phyloP scores from a whole-genome alignment of 2,329 filamentous ascomycete genomes.

The Trichoderma lentiforme region DNA sequence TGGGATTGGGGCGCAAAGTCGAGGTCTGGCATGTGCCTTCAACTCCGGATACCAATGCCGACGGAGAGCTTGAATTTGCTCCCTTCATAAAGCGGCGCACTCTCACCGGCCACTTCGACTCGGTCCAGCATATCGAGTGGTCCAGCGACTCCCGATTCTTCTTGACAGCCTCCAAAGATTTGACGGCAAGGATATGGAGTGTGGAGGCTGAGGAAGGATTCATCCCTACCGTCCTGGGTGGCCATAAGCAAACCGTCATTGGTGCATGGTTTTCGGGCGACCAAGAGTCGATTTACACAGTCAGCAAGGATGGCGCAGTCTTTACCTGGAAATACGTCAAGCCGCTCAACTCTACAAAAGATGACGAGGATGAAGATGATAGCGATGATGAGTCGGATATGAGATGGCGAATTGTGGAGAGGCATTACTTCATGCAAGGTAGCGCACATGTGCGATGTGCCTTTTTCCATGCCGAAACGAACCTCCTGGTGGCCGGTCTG shows the following conservation, averaged over 20 bases:
- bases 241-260: slow-evolving; percentile 84
- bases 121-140: slow-evolving; percentile 85
- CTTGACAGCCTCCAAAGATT: slow-evolving; percentile 83
- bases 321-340: slow-evolving; percentile 87
- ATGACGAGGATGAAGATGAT: slow-evolving; percentile 56
- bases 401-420: slow-evolving; percentile 87
- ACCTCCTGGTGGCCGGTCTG: slow-evolving; percentile 94
- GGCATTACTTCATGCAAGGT: slow-evolving; percentile 91
- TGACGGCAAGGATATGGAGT: slow-evolving; percentile 95
- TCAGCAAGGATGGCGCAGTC: slow-evolving; percentile 95
- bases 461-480: slow-evolving; percentile 81
- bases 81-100: slow-evolving; percentile 87
- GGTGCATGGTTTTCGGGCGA: slow-evolving; percentile 97
- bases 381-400: slow-evolving; percentile 59
- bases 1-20: slow-evolving; percentile 79
- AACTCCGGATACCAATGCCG: slow-evolving; percentile 73
- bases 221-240: slow-evolving; percentile 81
- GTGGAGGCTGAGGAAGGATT: slow-evolving; percentile 83
- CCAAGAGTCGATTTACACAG: slow-evolving; percentile 93
- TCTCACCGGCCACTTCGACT: slow-evolving; percentile 85
- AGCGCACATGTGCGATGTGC: slow-evolving; percentile 84
- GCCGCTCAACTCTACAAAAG: slow-evolving; percentile 52
- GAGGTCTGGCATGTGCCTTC: slow-evolving; percentile 97
- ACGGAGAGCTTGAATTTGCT: slow-evolving; percentile 88
- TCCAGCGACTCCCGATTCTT: slow-evolving; percentile 96